Conservation (phyloP, 208 protist genomes). For the Acanthamoeba culbertsoni region DNA sequence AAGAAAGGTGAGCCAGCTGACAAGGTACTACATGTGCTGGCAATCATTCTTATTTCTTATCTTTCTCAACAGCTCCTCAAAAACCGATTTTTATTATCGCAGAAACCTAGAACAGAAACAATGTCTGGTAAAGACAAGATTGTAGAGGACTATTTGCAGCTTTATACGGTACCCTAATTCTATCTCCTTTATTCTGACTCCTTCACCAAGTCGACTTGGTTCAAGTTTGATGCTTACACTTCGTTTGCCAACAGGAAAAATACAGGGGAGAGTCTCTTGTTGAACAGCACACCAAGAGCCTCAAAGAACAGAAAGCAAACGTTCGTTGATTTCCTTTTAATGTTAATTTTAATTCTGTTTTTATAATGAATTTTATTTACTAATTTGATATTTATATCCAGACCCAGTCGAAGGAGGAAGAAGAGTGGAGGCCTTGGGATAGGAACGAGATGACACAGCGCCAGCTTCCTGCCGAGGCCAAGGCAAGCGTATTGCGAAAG, state of each 20-base stretch:
- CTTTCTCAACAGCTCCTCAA: too few species aligned
- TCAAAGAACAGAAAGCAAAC: background rate
- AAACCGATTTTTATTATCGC: too few species aligned
- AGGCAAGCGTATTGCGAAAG: background rate
- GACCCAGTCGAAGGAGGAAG: background rate
- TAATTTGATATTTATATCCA: background rate
- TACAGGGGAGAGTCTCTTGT: background rate
- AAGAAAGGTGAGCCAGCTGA: conserved; percentile 10
- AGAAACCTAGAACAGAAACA: background rate
- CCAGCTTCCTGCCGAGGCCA: background rate
- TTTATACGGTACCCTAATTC: background rate
- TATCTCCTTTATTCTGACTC: background rate
- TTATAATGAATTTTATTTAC: background rate
- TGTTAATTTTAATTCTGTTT: too few species aligned
- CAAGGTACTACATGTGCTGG: background rate
- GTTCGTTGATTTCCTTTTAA: background rate
- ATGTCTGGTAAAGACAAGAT: background rate
- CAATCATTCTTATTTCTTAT: too few species aligned
- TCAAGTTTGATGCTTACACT: background rate
- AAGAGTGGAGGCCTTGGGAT: conserved; percentile 2
- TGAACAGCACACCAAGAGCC: background rate
- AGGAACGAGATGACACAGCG: background rate
- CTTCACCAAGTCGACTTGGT: background rate
- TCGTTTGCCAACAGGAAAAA: background rate
- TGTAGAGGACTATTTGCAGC: conserved; percentile 9